Base-by-base conservation (phyloP, 768 basidiomycete genomes). In the Naganishia onofrii region DNA sequence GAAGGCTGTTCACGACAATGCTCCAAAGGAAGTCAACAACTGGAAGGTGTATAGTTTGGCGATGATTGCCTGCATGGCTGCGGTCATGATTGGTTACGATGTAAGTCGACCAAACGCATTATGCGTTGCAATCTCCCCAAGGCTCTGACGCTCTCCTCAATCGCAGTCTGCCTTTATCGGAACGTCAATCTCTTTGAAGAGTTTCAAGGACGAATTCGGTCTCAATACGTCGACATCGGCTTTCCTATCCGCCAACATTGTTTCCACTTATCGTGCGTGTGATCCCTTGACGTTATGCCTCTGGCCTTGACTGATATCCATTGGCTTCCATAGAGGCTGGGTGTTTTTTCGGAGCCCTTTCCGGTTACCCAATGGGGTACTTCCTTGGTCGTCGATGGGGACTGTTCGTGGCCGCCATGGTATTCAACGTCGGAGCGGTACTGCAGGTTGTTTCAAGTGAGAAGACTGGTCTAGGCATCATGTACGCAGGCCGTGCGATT, bases 141-240 rank as follows among this genome's bases (percentile, higher is more conserved):
- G 17, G 19, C 52, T 3, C 17, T 67, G 52, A 23, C 46, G 46
- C 46, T n/a, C n/a, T 28, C 21, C 48, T 13, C 63, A 42, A 31
- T 23, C 10, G 19, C 46, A 84, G 71, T 81, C 82, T 12, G 84
- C 83, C 8, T 84, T 84, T 75, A 83, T 85, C 71, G 83, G 84
- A 9, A 83, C 82, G 0, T 81, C 83, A 0, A 81, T 85, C 68
- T 75, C 83, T 34, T 70, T 80, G 15, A 38, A 71, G 6, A 82
- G 82, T 36, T 86, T 85, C 81, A 83, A 84, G 72, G 67, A 73
- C 28, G 84, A 84, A 65, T 86, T 85, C 58, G 80, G 80, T 0
- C 77, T 84, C n/a, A 74, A 72, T 29, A 72, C 76, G 0, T 38
- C 68, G 0, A 63, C 56, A 1, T 36, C 56, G 15, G 44, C 66